Conservation (phyloP, 2,329 filamentous ascomycete species). For the Aspergillus sp. region DNA sequence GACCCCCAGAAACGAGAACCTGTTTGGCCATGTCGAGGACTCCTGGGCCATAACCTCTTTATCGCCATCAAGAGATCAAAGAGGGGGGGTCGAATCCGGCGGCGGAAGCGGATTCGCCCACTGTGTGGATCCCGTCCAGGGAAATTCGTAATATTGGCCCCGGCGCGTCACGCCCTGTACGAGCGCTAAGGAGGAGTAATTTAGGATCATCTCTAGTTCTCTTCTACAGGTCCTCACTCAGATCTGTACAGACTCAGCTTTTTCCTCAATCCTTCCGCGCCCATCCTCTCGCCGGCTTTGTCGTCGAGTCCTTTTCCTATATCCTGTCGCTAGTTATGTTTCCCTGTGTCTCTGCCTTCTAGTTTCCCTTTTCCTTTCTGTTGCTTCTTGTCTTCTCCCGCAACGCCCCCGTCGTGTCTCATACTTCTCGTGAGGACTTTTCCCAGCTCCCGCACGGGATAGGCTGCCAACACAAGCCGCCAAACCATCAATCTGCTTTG, state of each 20-base stretch:
- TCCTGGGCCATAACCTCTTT: background rate
- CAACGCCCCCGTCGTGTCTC: conserved; percentile 14
- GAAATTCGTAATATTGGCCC: conserved; percentile 12
- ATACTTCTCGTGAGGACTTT: conserved; percentile 10
- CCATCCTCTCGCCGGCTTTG: conserved; percentile 1
- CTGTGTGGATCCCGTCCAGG: conserved; percentile 10
- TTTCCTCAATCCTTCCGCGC: conserved; percentile 9
- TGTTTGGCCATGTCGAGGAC: background rate
- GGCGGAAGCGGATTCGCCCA: conserved; percentile 3
- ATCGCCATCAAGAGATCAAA: background rate
- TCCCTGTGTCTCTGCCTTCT: background rate
- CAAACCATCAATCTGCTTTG: conserved; percentile 9
- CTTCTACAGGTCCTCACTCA: background rate
- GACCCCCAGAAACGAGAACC: background rate
- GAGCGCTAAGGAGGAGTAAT: conserved; percentile 2
- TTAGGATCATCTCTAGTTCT: conserved; percentile 7
- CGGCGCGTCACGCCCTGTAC: conserved; percentile 10
- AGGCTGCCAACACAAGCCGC: background rate
- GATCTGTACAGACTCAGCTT: conserved; percentile 16
- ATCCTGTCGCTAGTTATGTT: conserved; percentile 7
- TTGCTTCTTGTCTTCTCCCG: conserved; percentile 4
- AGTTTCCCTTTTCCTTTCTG: background rate
- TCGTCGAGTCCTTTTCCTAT: background rate
- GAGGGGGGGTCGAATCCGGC: conserved; percentile 10
- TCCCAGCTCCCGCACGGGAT: background rate